These are phyloP conservation scores for Thermomucor indicae-seudaticae DNA, from an alignment of 371 early-diverging fungal species.

Conservation along the genomic window DNA sequence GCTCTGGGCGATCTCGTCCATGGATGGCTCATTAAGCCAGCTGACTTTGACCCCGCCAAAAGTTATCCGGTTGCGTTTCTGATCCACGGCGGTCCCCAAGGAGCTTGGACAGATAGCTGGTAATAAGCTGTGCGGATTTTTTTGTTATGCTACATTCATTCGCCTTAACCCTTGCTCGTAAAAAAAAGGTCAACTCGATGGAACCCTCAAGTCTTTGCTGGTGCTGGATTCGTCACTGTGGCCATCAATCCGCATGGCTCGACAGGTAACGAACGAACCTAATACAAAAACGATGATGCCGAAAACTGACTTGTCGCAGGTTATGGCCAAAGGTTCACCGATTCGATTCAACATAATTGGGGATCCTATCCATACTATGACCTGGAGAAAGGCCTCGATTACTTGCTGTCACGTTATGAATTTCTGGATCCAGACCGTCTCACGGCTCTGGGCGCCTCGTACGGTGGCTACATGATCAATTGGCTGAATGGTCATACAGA, in stretches of 20 bases:
- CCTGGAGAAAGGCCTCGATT: slow-evolving; percentile 69
- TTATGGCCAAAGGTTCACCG: slow-evolving; percentile 75
- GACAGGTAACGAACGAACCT: slow-evolving; percentile 40
- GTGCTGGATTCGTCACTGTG: slow-evolving; percentile 74
- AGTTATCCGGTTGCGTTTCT: slow-evolving; percentile 79
- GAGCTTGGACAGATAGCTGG: slow-evolving; percentile 69
- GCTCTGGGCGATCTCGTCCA: slow-evolving; percentile 62
- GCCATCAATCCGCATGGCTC: slow-evolving; percentile 80
- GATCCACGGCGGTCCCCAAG: slow-evolving; percentile 87
- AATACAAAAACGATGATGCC: background rate
- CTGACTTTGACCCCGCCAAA: slow-evolving; percentile 49
- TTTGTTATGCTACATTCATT: background rate
- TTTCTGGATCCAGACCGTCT: slow-evolving; percentile 62
- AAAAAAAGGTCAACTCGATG: slow-evolving; percentile 50
- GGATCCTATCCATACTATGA: slow-evolving; percentile 75
- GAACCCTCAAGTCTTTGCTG: slow-evolving; percentile 78
- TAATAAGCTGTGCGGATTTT: slow-evolving; percentile 6
- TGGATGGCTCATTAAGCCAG: slow-evolving; percentile 71
- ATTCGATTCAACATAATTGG: slow-evolving; percentile 75
- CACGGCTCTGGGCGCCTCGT: slow-evolving; percentile 74
- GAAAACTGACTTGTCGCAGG: no score
- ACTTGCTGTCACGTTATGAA: slow-evolving; percentile 52
- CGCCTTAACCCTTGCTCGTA: background rate
- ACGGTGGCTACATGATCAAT: slow-evolving; percentile 86
- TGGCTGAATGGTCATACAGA: slow-evolving; percentile 56